Base-by-base conservation (phyloP, 2,329 filamentous ascomycete genomes). In the Epichloe festucae region DNA sequence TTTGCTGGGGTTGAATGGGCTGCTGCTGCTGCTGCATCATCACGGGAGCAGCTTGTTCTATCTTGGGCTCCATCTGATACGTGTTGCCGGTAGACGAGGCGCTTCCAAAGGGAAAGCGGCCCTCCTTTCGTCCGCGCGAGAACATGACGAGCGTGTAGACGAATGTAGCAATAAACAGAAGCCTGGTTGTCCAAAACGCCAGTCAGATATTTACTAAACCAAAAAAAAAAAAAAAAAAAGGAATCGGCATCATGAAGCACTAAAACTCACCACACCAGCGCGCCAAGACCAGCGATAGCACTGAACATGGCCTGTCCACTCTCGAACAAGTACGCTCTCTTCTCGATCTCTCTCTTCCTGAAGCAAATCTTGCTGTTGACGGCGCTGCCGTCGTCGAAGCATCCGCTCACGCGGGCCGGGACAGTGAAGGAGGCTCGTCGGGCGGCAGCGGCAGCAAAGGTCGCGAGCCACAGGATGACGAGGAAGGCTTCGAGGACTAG, bases 401-500 rank as follows among this genome's bases (percentile, higher is more conserved):
- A 68, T 2, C 59, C 60, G 10, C 39, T 56, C 3, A 70, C 67
- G 3, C 39, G 48, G 14, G 66, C 59, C 8, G 55, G 54, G 48
- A 66, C 64, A 4, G 55, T 60, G 58, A 70, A 75, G 17, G 54
- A 54, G 36, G 65, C 63, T 34, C 73, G 68, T 49, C 58, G 62
- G 19, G 67, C 64, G 10, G 73, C 73, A 15, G 65, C 65, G 27
- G 70, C 65, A 15, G 66, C 66, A 53, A 64, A 70, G 17, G 67
- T 65, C 0, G 70, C 65, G 17, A 76, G 68, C 74, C 74, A 76
- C 50, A 76, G 65, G 52, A 76, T 57, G 46, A 70, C 57, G 60
- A 76, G 63, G 43, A 74, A 60, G 4, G 59, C 64, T 45, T 76
- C 73, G 21, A 76, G 63, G 14, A 62, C 61, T 8, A 76, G 60